Base-by-base conservation (phyloP, 108 stramenopile species). In the Heterococcus sp. region DNA sequence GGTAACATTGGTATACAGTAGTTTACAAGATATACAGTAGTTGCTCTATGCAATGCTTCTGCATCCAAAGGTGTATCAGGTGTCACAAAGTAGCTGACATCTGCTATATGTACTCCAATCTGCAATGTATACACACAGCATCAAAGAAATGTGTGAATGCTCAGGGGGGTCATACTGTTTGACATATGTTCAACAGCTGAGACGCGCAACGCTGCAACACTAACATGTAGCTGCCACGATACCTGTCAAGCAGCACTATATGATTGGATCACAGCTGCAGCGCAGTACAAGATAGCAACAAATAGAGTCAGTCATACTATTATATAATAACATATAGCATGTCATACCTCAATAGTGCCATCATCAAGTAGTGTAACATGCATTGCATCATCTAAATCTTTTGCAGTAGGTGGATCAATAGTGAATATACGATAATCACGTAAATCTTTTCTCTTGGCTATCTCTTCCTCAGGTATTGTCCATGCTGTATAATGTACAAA, bases 31-130 rank as follows among this genome's bases (percentile, higher is more conserved):
- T 98, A 98, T 0, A 96, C 94, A 28, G 95, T 95, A 14, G 97
- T 98, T 8, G 92, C 90, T 34, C 97, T 91, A 37, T 92, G 83
- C 30, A 37, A 31, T 1, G 97, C 97, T 83, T 97, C 97, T n/a
- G 85, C 68, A 78, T 98, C 97, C 14, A 97, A 88, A n/a, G 89
- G 86, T 2, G 88, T 89, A 46, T 85, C 84, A 0, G 92, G 91
- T 63, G 71, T 63, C 3, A 97, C 86, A 84, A 98, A 98, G 89
- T 93, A 87, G 37, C 93, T 93, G 30, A 98, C 97, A 81, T 98
- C 97, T 0, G 97, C 97, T 82, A 98, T 98, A 83, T 98, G 97
- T 4, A 97, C 97, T 29, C 96, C 95, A 66, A 95, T 79, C 78
- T 94, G 94, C 29, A 93, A 38, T 38, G 37, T 71, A 38, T 90